Evolutionary conservation across 2,329 filamentous ascomycete species (phyloP), one percentile per base, ranked within the genome.

Genomic region (Parastagonospora avenae): DNA sequence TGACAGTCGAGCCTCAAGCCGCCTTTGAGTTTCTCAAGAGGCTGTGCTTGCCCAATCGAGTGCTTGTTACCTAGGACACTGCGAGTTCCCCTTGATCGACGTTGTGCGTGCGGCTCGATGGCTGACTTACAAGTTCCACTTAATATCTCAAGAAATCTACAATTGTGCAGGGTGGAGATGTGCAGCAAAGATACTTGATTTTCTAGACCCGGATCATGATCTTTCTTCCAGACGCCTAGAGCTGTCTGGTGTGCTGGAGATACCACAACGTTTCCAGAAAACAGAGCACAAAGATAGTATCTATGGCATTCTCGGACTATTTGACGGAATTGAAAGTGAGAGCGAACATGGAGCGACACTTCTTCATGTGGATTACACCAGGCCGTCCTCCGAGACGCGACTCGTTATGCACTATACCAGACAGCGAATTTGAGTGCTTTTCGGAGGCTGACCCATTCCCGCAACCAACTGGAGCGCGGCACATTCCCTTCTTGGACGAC

Each of bases 21-120:
- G 36, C 1, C 15, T 46, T 8, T 46, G 44, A 27, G 44, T 46
- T 15, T 4, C 40, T 4, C 35, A 46, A 15, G 44, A 46, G 24
- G 35, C 29, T 15, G 27, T 10, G 6, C 37, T 40, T 27, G 44
- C 35, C 8, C 8, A 8, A 15, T 32, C 15, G 2, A 46, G 30
- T 15, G 24, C 7, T 4, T 46, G 44, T 24, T 24, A 32, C 14
- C 40, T 36, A 28, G 44, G 44, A 15, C 12, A 6, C 9, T 24
- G 14, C 28, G 15, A 40, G n/a, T 40, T 39, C 10, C 27, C 15
- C n/a, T 28, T 46, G 4, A n/a, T 40, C 14, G 44, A 46, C 7
- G 15, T 32, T 4, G 8, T 41, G 2, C 14, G 14, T 15, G 44
- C 29, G 12, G 44, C 44, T 9, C 8, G 7, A 9, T 46, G 44